These are phyloP conservation scores for Starmerella khaoyaiensis DNA, from an alignment of 805 yeast genomes.

Conservation along the genomic window DNA sequence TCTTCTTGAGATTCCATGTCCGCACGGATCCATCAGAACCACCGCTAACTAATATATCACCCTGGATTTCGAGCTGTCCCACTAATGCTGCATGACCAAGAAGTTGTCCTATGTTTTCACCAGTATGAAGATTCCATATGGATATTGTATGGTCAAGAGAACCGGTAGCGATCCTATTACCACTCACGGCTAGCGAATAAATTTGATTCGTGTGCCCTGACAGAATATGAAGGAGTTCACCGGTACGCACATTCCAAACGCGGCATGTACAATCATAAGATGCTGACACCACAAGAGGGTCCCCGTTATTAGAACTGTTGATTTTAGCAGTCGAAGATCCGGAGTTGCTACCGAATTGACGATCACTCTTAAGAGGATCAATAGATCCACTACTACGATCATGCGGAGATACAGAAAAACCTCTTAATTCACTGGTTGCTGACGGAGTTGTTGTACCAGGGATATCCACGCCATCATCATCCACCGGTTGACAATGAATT, in stretches of 20 bases:
- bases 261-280: slow-evolving; percentile 80
- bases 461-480: slow-evolving; percentile 36
- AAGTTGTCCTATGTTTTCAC: slow-evolving; percentile 62
- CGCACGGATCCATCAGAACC: slow-evolving; percentile 76
- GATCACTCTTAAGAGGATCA: too few species aligned
- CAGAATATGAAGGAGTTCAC: slow-evolving; percentile 79
- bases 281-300: slow-evolving; percentile 61
- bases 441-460: too few species aligned
- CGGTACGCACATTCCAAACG: slow-evolving; percentile 84
- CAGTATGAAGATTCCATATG: slow-evolving; percentile 88
- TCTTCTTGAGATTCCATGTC: slow-evolving; percentile 68
- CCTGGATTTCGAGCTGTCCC: slow-evolving; percentile 66
- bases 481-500: too few species aligned
- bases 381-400: too few species aligned
- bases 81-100: slow-evolving; percentile 87
- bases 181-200: slow-evolving; percentile 76
- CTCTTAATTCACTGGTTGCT: too few species aligned
- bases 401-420: too few species aligned
- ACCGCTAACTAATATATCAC: slow-evolving; percentile 65
- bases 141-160: slow-evolving; percentile 89
- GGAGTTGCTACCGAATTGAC: too few species aligned
- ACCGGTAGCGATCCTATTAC: slow-evolving; percentile 68
- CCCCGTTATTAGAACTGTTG: too few species aligned
- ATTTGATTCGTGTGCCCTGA: slow-evolving; percentile 84
- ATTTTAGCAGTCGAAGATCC: too few species aligned